These are phyloP conservation scores for Wickerhamiella alocasiicola DNA, from an alignment of 805 yeast genomes.

Conservation along the genomic window DNA sequence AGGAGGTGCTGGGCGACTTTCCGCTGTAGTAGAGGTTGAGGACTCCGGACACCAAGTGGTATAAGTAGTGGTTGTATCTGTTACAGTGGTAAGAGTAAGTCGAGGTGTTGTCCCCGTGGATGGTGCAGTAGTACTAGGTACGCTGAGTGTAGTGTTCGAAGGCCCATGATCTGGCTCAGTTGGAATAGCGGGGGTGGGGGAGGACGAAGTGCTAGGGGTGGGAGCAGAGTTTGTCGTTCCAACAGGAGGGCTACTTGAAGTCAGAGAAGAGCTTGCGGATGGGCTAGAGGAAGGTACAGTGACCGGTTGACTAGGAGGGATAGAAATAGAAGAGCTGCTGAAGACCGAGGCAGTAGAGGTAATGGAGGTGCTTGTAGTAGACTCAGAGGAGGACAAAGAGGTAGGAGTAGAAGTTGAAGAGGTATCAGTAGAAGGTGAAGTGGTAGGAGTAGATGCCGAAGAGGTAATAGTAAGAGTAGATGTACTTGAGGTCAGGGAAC, in stretches of 20 bases:
- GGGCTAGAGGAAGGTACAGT: too few species aligned
- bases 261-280: too few species aligned
- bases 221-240: neutral
- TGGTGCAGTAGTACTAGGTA: too few species aligned
- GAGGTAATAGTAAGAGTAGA: neutral
- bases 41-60: constrained; percentile 1
- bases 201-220: neutral
- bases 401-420: neutral
- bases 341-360: neutral
- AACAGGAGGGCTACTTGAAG: too few species aligned
- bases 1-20: too few species aligned
- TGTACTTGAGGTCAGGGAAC: neutral
- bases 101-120: too few species aligned
- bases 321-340: neutral
- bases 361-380: neutral
- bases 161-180: too few species aligned
- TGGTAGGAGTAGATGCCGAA: neutral
- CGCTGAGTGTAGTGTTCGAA: too few species aligned
- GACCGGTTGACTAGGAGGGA: too few species aligned
- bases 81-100: constrained; percentile 4
- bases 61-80: neutral
- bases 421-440: constrained; percentile 4
- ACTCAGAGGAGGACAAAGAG: neutral
- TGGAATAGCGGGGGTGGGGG: neutral
- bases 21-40: neutral